These are phyloP conservation scores for Lenwebbia sp. DNA, from an alignment of 345 rosid genomes.

Conservation along the genomic window DNA sequence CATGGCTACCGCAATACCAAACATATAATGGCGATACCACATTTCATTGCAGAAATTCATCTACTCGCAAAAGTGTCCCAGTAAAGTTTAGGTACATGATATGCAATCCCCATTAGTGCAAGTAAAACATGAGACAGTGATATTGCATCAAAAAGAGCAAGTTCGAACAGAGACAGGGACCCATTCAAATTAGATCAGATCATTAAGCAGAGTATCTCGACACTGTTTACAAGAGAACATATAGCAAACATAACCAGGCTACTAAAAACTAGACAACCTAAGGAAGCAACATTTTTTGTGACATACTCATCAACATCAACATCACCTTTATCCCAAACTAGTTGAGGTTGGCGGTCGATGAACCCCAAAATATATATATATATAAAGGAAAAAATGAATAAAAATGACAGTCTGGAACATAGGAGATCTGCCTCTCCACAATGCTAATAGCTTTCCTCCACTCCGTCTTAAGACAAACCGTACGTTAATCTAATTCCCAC, in stretches of 20 bases:
- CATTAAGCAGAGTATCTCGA: background rate
- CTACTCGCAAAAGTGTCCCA: background rate
- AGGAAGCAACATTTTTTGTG: background rate
- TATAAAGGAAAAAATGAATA: too few relatives aligned
- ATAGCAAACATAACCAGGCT: background rate
- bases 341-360: too few relatives aligned
- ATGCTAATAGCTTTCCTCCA: too few relatives aligned
- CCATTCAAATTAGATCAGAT: background rate
- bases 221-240: background rate
- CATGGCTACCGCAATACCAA: background rate
- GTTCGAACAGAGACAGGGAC: background rate
- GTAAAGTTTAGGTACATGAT: background rate
- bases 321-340: too few relatives aligned
- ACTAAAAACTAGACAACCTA: background rate
- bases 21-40: background rate
- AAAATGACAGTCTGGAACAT: too few relatives aligned
- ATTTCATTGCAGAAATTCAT: background rate
- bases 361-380: too few relatives aligned
- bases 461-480: too few relatives aligned
- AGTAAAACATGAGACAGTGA: background rate
- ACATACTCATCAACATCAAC: background rate
- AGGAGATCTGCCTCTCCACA: too few relatives aligned
- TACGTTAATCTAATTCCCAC: too few relatives aligned
- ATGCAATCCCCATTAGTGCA: background rate
- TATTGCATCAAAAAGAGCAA: background rate